Conservation (phyloP, 2,329 filamentous ascomycete species). For the Nannizziopsis barbatae region DNA sequence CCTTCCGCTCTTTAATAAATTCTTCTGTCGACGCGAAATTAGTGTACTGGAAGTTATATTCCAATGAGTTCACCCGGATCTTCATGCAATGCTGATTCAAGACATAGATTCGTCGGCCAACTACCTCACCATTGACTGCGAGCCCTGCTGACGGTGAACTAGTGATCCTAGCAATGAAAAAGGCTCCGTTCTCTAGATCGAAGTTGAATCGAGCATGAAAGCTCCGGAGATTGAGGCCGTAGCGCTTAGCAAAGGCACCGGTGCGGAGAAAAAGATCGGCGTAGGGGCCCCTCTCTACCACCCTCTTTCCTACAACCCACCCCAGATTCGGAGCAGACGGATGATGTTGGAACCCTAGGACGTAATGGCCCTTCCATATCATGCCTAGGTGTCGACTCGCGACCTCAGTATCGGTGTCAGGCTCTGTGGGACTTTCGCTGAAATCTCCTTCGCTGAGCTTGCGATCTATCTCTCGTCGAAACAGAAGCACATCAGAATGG, state of each 20-base stretch:
- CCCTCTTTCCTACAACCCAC: not conserved
- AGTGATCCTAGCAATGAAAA: not conserved
- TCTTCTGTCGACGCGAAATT: not conserved
- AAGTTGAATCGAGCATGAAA: slow-evolving; percentile 4
- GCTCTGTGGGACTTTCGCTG: too few species aligned
- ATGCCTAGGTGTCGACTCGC: too few species aligned
- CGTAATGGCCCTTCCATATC: too few species aligned
- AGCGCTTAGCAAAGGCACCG: too few species aligned
- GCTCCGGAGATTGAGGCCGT: not conserved
- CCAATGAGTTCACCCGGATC: not conserved
- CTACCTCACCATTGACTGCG: not conserved
- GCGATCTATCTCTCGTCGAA: too few species aligned
- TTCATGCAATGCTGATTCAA: not conserved
- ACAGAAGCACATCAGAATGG: too few species aligned
- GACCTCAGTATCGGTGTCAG: too few species aligned
- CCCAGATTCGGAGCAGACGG: not conserved
- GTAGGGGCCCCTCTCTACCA: not conserved
- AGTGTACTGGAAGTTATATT: slow-evolving; percentile 1
- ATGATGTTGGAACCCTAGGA: not conserved
- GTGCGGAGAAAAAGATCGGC: too few species aligned
- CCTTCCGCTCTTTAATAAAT: not conserved
- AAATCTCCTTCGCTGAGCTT: too few species aligned
- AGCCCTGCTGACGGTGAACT: not conserved
- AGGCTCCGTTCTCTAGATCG: not conserved
- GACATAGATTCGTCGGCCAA: not conserved